Conservation (phyloP, 306 rosid species). For the Glycine tomentella region DNA sequence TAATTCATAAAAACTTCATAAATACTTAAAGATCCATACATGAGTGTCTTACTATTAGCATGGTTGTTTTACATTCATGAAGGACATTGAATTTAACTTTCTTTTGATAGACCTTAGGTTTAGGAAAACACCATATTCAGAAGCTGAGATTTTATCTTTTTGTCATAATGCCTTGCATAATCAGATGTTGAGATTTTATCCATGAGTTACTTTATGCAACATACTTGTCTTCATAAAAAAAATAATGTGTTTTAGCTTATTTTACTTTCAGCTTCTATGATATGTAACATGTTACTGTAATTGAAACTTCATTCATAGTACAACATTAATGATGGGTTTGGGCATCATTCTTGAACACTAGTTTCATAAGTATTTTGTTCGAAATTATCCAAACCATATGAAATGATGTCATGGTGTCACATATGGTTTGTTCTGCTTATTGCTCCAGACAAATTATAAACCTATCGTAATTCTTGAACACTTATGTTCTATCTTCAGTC, state of each 20-base stretch:
- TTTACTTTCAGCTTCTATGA: too few relatives aligned
- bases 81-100: slow-evolving; percentile 16
- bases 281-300: too few relatives aligned
- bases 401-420: not conserved
- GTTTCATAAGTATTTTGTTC: slow-evolving; percentile 28
- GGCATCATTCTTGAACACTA: too few relatives aligned
- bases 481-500: not conserved
- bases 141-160: slow-evolving; percentile 66
- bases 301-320: too few relatives aligned
- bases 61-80: slow-evolving; percentile 40
- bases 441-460: not conserved
- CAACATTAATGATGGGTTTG: too few relatives aligned
- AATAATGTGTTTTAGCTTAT: slow-evolving; percentile 4
- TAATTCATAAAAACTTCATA: too few relatives aligned
- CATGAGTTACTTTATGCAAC: slow-evolving; percentile 28
- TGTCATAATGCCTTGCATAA: slow-evolving; percentile 24
- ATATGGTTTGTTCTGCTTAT: not conserved
- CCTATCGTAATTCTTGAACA: too few relatives aligned
- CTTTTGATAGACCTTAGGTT: slow-evolving; percentile 63
- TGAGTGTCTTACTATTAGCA: slow-evolving; percentile 4
- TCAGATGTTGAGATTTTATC: slow-evolving; percentile 38
- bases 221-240: slow-evolving; percentile 8
- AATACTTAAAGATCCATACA: too few relatives aligned
- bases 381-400: slow-evolving; percentile 12
- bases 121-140: slow-evolving; percentile 81